Percentiles rank a stretch among this genome's conserved stretches.
phyloP scores from a whole-genome alignment of 768 basidiomycete species.

The Calocera cornea region DNA sequence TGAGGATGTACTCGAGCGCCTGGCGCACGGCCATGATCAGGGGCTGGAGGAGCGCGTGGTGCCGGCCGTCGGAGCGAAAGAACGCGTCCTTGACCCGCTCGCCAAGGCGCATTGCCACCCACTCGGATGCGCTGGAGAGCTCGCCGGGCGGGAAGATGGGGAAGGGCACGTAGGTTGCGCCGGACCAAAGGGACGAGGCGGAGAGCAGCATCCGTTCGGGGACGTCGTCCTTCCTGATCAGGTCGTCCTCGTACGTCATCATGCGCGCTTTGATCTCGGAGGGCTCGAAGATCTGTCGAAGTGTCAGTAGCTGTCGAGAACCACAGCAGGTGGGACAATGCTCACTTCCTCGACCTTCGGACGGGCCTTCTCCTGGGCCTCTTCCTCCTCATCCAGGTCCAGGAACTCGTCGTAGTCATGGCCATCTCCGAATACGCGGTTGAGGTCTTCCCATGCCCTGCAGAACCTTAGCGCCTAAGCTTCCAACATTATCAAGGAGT shows the following conservation, averaged over 20 bases:
- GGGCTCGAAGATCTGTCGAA: constrained; percentile 99
- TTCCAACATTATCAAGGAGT: constrained; percentile 1
- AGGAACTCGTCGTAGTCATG: constrained; percentile 94
- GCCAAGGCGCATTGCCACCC: constrained; percentile 77
- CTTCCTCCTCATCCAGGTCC: constrained; percentile 54
- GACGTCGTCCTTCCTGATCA: constrained; percentile 77
- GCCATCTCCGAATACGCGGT: constrained; percentile 92
- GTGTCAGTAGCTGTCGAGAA: no score
- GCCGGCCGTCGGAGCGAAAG: constrained; percentile 49
- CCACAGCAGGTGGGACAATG: no score
- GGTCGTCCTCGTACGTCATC: constrained; percentile 85
- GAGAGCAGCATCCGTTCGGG: constrained; percentile 94
- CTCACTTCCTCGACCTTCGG: constrained; percentile 76
- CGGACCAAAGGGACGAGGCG: constrained; percentile 64
- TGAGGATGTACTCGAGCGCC: constrained; percentile 68
- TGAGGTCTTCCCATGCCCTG: constrained; percentile 90
- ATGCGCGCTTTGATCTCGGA: constrained; percentile 82
- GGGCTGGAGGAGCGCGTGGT: constrained; percentile 45
- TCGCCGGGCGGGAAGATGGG: constrained; percentile 57
- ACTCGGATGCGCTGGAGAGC: constrained; percentile 65
- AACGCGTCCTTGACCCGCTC: constrained; percentile 54
- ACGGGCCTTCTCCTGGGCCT: constrained; percentile 45
- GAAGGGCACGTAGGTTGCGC: constrained; percentile 46
- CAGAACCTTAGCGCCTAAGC: no score
- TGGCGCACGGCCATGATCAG: constrained; percentile 68